Evolutionary conservation across 148 eudicot genomes (phyloP), one percentile per base, ranked within the genome.

Genomic region (Chenopodium quinoa): DNA sequence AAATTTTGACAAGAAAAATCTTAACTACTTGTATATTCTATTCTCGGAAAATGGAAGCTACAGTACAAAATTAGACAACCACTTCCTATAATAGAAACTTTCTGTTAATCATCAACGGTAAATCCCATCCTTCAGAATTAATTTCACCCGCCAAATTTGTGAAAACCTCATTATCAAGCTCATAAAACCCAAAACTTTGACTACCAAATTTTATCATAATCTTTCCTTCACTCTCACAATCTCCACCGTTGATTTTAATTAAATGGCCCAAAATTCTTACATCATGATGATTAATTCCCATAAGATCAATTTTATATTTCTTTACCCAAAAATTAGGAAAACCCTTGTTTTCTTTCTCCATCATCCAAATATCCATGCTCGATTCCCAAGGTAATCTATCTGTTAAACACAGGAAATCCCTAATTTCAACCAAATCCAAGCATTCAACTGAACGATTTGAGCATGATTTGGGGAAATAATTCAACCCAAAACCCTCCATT

Each of bases 321-420:
- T 62, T 87, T 2, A 71, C 83, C 89, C 89, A 87, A 9, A 73
- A 69, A 67, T 84, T 68, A 63, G 66, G 4, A 80, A 76, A 80
- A 46, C 83, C 83, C 7, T 82, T 77, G 7, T 76, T 63, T 10
- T 77, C 76, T 37, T 83, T 80, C 52, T 58, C 50, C 87, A 87
- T 77, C 82, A 84, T 78, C 89, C 89, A 87, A n/a, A 87, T 75
- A 77, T 64, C 79, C 87, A 87, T 87, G 13, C 67, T 82, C 54
- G 85, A 82, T 27, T 77, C 89, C 85, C 85, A 87, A 34, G 87
- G 87, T 63, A 84, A 77, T 65, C 89, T 78, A 69, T 87, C 87
- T 23, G 80, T 87, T 69, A 87, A 76, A 79, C 89, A 87, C 32
- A 87, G 63, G 19, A 37, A 77, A 2, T 80, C 87, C 40, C 54